These are phyloP conservation scores for Viola odorata DNA, from an alignment of 345 rosid species.

Conservation along the genomic window DNA sequence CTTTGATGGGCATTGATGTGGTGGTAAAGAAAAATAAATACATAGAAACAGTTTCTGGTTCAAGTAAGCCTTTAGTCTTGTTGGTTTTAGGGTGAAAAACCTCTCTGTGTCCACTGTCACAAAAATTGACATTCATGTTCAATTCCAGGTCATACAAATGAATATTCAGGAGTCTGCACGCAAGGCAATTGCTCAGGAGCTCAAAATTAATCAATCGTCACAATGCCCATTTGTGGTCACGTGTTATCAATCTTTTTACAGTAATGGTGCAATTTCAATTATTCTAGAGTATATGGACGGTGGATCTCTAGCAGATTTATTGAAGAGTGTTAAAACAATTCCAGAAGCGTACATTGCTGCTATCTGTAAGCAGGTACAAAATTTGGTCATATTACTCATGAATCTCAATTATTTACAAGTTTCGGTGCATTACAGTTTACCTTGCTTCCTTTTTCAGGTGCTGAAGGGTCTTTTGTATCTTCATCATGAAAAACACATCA, in stretches of 20 bases:
- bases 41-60: no score
- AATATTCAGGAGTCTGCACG: constrained; percentile 60
- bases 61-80: no score
- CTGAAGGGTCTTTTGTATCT: constrained; percentile 71
- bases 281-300: constrained; percentile 94
- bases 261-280: constrained; percentile 73
- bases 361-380: constrained; percentile 73
- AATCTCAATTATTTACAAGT: neutral
- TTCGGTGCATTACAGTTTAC: neutral
- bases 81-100: no score
- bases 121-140: neutral
- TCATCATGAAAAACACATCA: constrained; percentile 80
- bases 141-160: constrained; percentile 65
- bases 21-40: no score
- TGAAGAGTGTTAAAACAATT: constrained; percentile 57
- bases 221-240: constrained; percentile 74
- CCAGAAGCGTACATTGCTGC: constrained; percentile 70
- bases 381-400: neutral
- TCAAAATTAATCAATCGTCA: constrained; percentile 72
- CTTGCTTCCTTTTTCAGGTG: constrained; percentile 41
- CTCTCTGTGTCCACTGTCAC: neutral
- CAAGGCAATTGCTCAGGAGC: constrained; percentile 66
- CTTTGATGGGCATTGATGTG: no score
- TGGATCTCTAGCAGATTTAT: constrained; percentile 79
- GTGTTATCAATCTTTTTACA: constrained; percentile 79